Conservation (phyloP, 73 alveolate species). For the Paramecium tetraurelia region DNA sequence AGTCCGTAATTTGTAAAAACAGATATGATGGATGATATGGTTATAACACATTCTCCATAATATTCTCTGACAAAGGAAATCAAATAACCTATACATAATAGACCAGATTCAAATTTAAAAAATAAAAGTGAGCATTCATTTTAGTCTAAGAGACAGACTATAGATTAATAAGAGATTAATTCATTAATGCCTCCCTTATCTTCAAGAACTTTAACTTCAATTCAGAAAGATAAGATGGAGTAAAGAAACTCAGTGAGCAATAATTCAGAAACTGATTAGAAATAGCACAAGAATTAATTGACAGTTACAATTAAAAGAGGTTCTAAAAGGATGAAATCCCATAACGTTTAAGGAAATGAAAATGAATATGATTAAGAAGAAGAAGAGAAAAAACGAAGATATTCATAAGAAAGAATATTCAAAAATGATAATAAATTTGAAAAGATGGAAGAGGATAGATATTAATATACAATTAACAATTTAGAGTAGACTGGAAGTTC, state of each 20-base stretch:
- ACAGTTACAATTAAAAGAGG: not conserved
- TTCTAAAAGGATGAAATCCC: not conserved
- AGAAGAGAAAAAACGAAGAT: not conserved
- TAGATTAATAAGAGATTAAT: not conserved
- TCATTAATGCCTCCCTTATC: not conserved
- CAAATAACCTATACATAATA: not conserved
- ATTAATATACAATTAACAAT: not conserved
- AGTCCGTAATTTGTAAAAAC: not conserved
- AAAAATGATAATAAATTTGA: not conserved
- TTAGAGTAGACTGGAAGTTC: not conserved
- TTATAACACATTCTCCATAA: not conserved
- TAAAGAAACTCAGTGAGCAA: not conserved
- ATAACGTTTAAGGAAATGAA: slow-evolving; percentile 2
- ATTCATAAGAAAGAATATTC: not conserved
- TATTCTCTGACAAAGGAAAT: not conserved
- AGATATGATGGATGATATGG: not conserved
- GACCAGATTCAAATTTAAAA: not conserved
- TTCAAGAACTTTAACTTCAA: not conserved
- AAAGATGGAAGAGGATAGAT: not conserved
- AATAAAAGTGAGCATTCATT: not conserved
- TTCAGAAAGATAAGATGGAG: not conserved
- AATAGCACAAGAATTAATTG: not conserved
- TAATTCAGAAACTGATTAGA: not conserved
- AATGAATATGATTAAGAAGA: not conserved
- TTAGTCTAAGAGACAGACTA: not conserved